Conservation (phyloP, 2,329 filamentous ascomycete genomes). For the Penicillium hordei region DNA sequence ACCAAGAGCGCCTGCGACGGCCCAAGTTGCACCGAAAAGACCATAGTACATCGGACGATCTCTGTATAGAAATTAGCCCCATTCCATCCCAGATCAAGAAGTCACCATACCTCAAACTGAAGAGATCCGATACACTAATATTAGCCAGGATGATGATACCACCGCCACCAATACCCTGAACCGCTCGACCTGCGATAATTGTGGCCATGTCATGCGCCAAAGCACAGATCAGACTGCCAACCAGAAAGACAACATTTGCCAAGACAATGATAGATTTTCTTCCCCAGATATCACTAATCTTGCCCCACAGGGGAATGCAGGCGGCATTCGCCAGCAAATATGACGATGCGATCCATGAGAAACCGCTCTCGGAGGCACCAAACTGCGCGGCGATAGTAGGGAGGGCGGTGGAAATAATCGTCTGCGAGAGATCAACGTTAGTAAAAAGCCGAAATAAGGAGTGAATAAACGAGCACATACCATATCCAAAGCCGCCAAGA, state of each 20-base stretch:
- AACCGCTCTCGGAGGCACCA: conserved; percentile 44
- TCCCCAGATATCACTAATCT: conserved; percentile 66
- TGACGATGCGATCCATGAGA: conserved; percentile 51
- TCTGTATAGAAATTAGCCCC: conserved; percentile 30
- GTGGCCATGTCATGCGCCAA: conserved; percentile 60
- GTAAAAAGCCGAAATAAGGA: background rate
- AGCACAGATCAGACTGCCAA: conserved; percentile 62
- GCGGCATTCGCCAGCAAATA: conserved; percentile 49
- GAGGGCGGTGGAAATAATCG: conserved; percentile 48
- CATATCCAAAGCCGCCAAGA: conserved; percentile 62
- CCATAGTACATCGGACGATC: conserved; percentile 62
- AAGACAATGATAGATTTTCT: conserved; percentile 62
- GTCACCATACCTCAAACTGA: conserved; percentile 54
- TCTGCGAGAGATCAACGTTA: conserved; percentile 24
- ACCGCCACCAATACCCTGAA: conserved; percentile 65
- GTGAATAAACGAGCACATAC: conserved; percentile 27
- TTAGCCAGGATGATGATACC: conserved; percentile 64
- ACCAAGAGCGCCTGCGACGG: conserved; percentile 59
- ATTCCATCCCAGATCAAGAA: background rate
- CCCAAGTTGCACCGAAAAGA: conserved; percentile 63
- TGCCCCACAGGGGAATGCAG: conserved; percentile 60
- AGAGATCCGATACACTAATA: conserved; percentile 64
- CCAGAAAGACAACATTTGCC: conserved; percentile 62
- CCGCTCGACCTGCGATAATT: conserved; percentile 60
- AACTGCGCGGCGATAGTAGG: conserved; percentile 47